Evolutionary conservation across 352 stramenopile genomes (phyloP), one percentile per base, ranked within the genome.

Genomic region (Phytophthora pluvialis): DNA sequence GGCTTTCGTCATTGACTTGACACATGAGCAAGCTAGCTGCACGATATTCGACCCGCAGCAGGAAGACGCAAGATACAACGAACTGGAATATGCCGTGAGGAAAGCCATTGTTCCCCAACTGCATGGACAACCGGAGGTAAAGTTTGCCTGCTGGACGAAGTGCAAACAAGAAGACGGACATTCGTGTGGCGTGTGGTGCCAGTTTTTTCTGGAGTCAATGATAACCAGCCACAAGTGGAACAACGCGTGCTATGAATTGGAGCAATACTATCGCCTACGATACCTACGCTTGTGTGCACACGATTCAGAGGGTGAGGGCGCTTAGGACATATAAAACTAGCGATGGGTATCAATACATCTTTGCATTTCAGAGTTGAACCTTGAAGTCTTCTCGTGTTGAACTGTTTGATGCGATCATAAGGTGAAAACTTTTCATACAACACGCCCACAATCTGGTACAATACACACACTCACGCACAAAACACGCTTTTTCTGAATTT

Each of bases 191-290:
- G 48, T 65, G 18, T 65, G 57, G 47, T 29, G n/a, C 18, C 15
- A 52, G 9, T 56, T 52, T 35, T 64, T 64, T 36, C 45, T 64
- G n/a, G 57, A 64, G 13, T 57, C 57, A 13, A 64, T 58, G 46
- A 21, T 64, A 21, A 39, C 15, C 13, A 16, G 9, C 13, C 57
- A 57, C 58, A 32, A 46, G 39, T 59, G 40, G 58, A 52, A 21
- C 18, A 12, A 65, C 9, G 15, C 44, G 1, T 65, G 39, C 26
- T 65, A 65, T 13, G 28, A 45, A 4, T 13, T 42, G 11, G 46
- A 58, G 18, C 46, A 58, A 13, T 64, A 42, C 46, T 58, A 58
- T 38, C 45, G 57, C 12, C 28, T 57, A 3, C 45, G 46, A 11
- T 56, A 56, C 10, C 28, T 58, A 18, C 57, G 46, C 13, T 25